Evolutionary conservation across 352 stramenopile genomes (phyloP).

Genomic region (Globisporangium rhizosaccharum): DNA sequence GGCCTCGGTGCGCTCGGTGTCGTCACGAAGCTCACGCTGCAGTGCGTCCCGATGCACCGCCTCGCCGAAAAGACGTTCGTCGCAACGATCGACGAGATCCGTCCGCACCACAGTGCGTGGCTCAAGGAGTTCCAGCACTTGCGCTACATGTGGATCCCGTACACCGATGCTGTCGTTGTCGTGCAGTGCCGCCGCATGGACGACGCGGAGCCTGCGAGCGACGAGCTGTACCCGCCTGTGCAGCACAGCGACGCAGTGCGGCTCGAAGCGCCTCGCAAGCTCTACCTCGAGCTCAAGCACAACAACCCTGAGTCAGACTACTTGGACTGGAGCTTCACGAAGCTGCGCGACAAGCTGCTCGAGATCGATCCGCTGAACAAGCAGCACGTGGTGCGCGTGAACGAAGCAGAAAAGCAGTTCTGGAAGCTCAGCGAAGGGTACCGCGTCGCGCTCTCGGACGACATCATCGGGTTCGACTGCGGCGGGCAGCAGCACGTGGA

Average conservation of each 20-base stretch:
- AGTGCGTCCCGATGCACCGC: conserved; percentile 92
- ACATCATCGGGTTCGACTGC: conserved; percentile 99
- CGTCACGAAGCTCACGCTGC: conserved; percentile 94
- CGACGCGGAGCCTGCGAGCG: conserved; percentile 32
- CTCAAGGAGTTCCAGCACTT: conserved; percentile 82
- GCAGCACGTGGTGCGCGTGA: conserved; percentile 92
- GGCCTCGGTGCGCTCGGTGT: conserved; percentile 94
- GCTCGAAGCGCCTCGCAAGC: conserved; percentile 66
- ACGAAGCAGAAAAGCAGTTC: conserved; percentile 94
- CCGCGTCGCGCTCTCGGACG: conserved; percentile 88
- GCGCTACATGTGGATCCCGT: conserved; percentile 99
- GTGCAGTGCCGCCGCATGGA: conserved; percentile 83
- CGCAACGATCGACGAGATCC: conserved; percentile 84
- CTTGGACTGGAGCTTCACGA: conserved; percentile 77
- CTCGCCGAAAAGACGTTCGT: conserved; percentile 94
- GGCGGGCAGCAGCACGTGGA: conserved; percentile 97
- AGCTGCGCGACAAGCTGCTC: conserved; percentile 79
- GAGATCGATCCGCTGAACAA: conserved; percentile 87
- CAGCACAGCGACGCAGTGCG: conserved; percentile 50
- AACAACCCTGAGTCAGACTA: conserved; percentile 55
- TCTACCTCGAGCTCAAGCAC: conserved; percentile 73
- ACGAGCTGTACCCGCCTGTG: conserved; percentile 38
- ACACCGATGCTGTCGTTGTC: conserved; percentile 93
- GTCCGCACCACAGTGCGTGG: conserved; percentile 65
- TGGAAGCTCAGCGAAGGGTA: conserved; percentile 93